These are phyloP conservation scores for Magnaporthiopsis incrustans DNA, from an alignment of 2,329 filamentous ascomycete species.

Conservation along the genomic window DNA sequence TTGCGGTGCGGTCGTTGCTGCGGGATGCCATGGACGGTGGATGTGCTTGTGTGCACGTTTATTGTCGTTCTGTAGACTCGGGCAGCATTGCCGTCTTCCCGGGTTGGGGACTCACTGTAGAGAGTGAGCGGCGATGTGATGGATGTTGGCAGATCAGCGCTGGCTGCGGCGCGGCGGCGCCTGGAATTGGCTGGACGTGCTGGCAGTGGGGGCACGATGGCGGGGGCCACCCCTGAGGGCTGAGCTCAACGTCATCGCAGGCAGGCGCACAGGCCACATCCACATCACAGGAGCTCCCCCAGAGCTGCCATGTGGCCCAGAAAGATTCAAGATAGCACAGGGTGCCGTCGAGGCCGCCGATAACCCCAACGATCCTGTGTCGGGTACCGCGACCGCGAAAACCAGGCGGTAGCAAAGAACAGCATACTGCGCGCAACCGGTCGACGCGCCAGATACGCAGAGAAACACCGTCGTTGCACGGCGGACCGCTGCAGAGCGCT, in stretches of 20 bases:
- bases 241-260: background rate
- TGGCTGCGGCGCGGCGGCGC: too few species aligned
- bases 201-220: background rate
- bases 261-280: background rate
- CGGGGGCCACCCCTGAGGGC: background rate
- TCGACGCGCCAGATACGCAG: background rate
- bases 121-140: background rate
- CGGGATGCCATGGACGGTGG: background rate
- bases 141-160: background rate
- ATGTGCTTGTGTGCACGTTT: background rate
- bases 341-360: background rate
- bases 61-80: background rate
- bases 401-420: background rate
- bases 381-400: background rate
- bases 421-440: background rate
- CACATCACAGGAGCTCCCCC: background rate
- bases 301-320: background rate
- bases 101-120: background rate
- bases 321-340: background rate
- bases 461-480: background rate
- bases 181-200: background rate
- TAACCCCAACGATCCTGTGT: background rate
- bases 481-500: too few species aligned
- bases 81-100: background rate
- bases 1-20: background rate